Evolutionary conservation across 192 early-diverging fungal genomes (phyloP), one percentile per base, ranked within the genome.

Genomic region (Geranomyces michiganensis): DNA sequence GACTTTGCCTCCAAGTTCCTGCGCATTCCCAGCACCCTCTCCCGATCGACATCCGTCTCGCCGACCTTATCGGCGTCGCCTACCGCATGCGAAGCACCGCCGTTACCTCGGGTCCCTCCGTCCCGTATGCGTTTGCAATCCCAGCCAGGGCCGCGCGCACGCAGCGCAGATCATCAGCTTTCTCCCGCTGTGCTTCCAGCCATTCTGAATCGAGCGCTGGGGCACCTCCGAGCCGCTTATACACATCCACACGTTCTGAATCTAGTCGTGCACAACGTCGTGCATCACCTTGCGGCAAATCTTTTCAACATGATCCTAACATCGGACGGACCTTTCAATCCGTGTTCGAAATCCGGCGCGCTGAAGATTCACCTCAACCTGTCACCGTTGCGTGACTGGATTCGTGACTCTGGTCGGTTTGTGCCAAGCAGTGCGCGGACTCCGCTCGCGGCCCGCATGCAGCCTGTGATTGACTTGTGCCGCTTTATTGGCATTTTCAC

Each of bases 291-390:
- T 29, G 86, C 89, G 31, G 84, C 86, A 58, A 90, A 90, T 75
- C 70, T 92, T 41, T 95, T 98, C 73, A 98, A 98, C 79, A 86
- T 86, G 15, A 90, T 98, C 72, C 78, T 98, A 69, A 85, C 85
- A 0, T 88, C 86, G 46, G 89, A 87, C 33, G 89, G 92, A 61
- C 84, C 89, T 62, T 77, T 90, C 68, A 89, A 89, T 64, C 92
- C 94, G 13, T 90, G 89, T 56, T 62, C 58, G 2, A 59, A 62
- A 45, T 70, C 68, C 13, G 27, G 22, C 14, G 94, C 96, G 1
- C 81, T 93, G 64, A 92, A 91, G 77, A 89, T 95, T 7, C 90
- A 90, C 22, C 87, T 93, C 80, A 98, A 96, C 70, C 66, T 95
- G 43, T 89, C 89, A 9, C 80, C 85, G 26, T 64, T 96, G 14